Percentiles rank a stretch among this genome's conserved stretches.
Evolutionary conservation across 1,139 yeast species (phyloP).

Genomic region (Suhomyces wounanorum): DNA sequence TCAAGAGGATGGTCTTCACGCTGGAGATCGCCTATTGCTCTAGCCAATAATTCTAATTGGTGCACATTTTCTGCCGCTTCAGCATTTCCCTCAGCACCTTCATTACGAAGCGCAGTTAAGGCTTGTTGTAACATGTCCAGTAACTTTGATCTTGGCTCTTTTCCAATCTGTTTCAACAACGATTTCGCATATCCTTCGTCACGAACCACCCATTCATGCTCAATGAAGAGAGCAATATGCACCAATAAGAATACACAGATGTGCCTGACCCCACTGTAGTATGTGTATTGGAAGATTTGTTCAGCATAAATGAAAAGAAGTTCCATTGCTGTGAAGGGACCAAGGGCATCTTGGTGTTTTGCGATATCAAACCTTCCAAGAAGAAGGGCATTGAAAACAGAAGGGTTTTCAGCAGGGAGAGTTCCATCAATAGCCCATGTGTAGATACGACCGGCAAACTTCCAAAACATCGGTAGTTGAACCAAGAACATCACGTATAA

Average conservation of each 20-base stretch:
- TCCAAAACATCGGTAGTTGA: conserved; percentile 62
- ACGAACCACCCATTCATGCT: conserved; percentile 70
- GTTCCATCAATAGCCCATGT: conserved; percentile 58
- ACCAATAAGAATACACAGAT: conserved; percentile 40
- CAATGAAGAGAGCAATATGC: conserved; percentile 53
- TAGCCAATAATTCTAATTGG: conserved; percentile 31
- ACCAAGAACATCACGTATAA: conserved; percentile 42
- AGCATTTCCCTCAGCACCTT: conserved; percentile 21
- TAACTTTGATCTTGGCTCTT: conserved; percentile 49
- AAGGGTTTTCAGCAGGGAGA: conserved; percentile 41
- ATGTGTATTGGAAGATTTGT: conserved; percentile 33
- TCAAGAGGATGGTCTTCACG: conserved; percentile 14
- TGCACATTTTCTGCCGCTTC: conserved; percentile 26
- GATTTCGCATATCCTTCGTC: conserved; percentile 67
- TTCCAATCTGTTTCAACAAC: conserved; percentile 57
- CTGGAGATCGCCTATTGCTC: conserved; percentile 36
- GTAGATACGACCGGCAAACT: conserved; percentile 49
- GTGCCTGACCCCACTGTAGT: conserved; percentile 43
- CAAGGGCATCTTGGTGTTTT: conserved; percentile 2
- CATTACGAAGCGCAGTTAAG: conserved; percentile 30
- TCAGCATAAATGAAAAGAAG: conserved; percentile 12
- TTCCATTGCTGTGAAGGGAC: not conserved
- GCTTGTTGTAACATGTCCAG: conserved; percentile 17
- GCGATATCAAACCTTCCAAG: conserved; percentile 45
- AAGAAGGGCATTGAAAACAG: conserved; percentile 43